Evolutionary conservation across 1,284 basidiomycete genomes (phyloP), one percentile per base, ranked within the genome.

Genomic region (Porodaedalea pini): DNA sequence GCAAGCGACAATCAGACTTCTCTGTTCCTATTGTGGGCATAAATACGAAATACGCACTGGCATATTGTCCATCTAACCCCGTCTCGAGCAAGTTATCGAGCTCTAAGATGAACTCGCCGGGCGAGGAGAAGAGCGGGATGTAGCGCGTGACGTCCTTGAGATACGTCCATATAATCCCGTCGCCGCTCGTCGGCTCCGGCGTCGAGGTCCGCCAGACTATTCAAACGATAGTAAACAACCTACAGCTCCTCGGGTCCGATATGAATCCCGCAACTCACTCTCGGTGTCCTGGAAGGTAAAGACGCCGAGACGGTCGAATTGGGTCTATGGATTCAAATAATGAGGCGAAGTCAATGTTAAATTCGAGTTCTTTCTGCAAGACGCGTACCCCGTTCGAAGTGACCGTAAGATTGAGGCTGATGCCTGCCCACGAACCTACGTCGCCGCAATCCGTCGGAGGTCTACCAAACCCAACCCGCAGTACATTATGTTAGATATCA

Each of bases 91-190:
- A 41, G 66, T 90, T 90, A 70, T 91, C 81, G 44, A 91, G 72
- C 67, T 90, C 82, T 11, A 91, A 70, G 55, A 89, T 83, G 64
- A 90, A 84, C 0, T 78, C 78, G 11, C 88, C 87, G 0, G 80
- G 70, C 59, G 82, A 76, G 1, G 80, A 74, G 66, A 90, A 90
- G 29, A 90, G 75, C 2, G 86, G 86, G 4, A 77, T 80, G 61
- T 85, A 91, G 36, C 81, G 80, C 8, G 87, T 86, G 25, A 85
- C 86, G 63, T 90, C 89, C 66, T 90, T 91, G 64, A 81, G 69
- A 64, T 86, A 84, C 0, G 86, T 89, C 88, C 88, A 91, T 51
- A 89, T 82, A 60, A 90, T 89, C 2, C 88, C 88, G 51, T 81
- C 76, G 1, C 77, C 80, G 11, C 65, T 60, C 0, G 83, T 86